Percentiles rank a stretch among this genome's conserved stretches.
These are phyloP conservation scores for Euptelea pleiosperma DNA, from an alignment of 164 flowering plant genomes.

Conservation along the genomic window DNA sequence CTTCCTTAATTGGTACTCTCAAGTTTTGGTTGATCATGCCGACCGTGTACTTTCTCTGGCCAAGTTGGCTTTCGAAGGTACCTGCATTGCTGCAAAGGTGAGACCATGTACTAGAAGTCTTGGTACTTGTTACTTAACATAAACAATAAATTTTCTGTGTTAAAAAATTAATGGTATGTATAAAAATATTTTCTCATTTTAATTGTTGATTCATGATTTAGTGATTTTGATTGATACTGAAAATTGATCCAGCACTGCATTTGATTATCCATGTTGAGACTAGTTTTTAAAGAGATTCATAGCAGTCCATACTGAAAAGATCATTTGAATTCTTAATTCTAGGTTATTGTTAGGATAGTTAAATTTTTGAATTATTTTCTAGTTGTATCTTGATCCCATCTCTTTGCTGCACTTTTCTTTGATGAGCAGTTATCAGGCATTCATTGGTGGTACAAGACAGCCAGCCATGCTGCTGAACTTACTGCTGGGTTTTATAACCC, in stretches of 20 bases:
- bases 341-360: neutral
- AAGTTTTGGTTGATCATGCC: slow-evolving; percentile 71
- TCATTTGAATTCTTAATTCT: too few relatives aligned
- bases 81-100: slow-evolving; percentile 76
- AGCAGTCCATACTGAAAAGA: too few relatives aligned
- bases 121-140: too few relatives aligned
- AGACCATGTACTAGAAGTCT: slow-evolving; percentile 10
- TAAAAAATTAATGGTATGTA: too few relatives aligned
- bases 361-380: neutral
- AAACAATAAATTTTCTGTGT: too few relatives aligned
- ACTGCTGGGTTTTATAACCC: slow-evolving; percentile 90
- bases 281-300: too few relatives aligned
- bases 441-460: slow-evolving; percentile 97
- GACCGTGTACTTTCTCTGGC: slow-evolving; percentile 80
- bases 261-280: too few relatives aligned
- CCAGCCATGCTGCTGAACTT: slow-evolving; percentile 93
- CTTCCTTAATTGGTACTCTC: slow-evolving; percentile 87
- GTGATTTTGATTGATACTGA: too few relatives aligned
- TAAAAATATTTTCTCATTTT: too few relatives aligned
- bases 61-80: slow-evolving; percentile 79
- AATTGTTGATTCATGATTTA: too few relatives aligned
- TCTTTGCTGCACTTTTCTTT: slow-evolving; percentile 22
- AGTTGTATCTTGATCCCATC: slow-evolving; percentile 14
- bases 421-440: slow-evolving; percentile 71
- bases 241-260: too few relatives aligned